A percentile compares a stretch with the other conserved stretches of the same genome.
These are phyloP conservation scores for Chrysanthemum seticuspe DNA, from an alignment of 129 eudicot genomes.

Conservation along the genomic window DNA sequence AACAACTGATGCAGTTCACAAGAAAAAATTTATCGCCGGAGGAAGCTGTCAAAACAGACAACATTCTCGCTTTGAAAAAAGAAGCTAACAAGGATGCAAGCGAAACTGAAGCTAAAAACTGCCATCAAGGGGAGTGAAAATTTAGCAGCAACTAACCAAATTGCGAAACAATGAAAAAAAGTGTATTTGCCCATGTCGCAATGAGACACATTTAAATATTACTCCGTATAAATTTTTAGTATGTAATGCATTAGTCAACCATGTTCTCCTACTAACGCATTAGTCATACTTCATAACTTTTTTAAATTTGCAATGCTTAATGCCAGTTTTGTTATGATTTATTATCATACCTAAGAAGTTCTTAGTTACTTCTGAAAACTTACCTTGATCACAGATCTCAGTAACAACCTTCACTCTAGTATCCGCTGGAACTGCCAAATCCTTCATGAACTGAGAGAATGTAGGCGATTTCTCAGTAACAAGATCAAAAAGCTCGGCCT, in stretches of 20 bases:
- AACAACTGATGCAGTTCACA: slow-evolving; percentile 43
- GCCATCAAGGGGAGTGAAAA: too few species aligned
- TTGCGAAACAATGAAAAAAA: too few species aligned
- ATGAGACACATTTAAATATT: too few species aligned
- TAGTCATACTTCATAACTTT: slow-evolving; percentile 2
- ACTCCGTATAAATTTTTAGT: too few species aligned
- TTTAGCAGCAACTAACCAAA: too few species aligned
- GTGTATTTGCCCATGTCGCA: too few species aligned
- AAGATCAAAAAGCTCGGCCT: slow-evolving; percentile 63
- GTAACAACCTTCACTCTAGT: slow-evolving; percentile 60
- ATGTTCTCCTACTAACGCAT: background rate
- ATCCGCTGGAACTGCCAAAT: slow-evolving; percentile 60
- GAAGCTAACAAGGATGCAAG: too few species aligned
- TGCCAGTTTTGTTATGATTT: slow-evolving; percentile 1
- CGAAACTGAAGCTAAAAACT: too few species aligned
- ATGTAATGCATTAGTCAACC: background rate
- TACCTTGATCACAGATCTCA: slow-evolving; percentile 63
- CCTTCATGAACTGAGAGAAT: slow-evolving; percentile 82
- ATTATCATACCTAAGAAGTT: slow-evolving; percentile 63
- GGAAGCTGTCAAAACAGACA: too few species aligned
- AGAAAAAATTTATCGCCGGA: background rate
- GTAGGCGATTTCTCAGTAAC: slow-evolving; percentile 57
- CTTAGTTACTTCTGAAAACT: slow-evolving; percentile 68
- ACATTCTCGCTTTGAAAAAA: too few species aligned
- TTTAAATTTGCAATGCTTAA: background rate